These are phyloP conservation scores for Penicillium sp. DNA, from an alignment of 2,329 filamentous ascomycete genomes.

Conservation along the genomic window DNA sequence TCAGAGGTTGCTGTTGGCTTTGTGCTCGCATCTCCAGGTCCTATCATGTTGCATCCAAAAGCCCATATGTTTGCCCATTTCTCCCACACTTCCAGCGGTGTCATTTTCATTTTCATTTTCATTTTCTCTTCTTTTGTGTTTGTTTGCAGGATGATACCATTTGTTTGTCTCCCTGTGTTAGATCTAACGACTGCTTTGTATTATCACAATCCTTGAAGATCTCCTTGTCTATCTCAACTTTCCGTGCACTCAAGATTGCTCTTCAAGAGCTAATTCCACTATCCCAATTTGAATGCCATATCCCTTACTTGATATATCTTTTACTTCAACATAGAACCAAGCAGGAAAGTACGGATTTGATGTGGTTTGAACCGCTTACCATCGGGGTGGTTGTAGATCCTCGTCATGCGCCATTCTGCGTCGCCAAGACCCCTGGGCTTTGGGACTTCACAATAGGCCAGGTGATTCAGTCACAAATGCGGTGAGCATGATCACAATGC, in stretches of 20 bases:
- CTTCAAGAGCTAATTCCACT: not conserved
- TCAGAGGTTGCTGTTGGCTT: conserved; percentile 20
- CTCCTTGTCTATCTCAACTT: conserved; percentile 4
- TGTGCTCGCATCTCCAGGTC: conserved; percentile 19
- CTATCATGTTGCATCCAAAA: conserved; percentile 28
- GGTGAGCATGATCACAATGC: not conserved
- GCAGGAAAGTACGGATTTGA: not conserved
- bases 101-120: not conserved
- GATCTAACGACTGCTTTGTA: conserved; percentile 22
- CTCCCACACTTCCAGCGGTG: conserved; percentile 26
- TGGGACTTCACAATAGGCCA: not conserved
- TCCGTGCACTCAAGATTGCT: conserved; percentile 8
- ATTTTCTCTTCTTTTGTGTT: conserved; percentile 21
- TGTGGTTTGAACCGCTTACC: not conserved
- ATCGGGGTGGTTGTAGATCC: not conserved
- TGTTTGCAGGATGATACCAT: conserved; percentile 40
- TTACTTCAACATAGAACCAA: not conserved
- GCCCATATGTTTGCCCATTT: conserved; percentile 13
- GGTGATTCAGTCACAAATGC: not conserved
- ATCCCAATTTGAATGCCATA: not conserved
- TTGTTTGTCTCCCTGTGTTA: conserved; percentile 26
- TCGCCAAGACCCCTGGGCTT: not conserved
- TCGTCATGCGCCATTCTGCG: not conserved
- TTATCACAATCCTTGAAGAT: conserved; percentile 20
- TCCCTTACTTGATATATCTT: not conserved